Evolutionary conservation across 169 alveolate genomes (phyloP), one percentile per base, ranked within the genome.

Genomic region (Sarcocystis neurona): DNA sequence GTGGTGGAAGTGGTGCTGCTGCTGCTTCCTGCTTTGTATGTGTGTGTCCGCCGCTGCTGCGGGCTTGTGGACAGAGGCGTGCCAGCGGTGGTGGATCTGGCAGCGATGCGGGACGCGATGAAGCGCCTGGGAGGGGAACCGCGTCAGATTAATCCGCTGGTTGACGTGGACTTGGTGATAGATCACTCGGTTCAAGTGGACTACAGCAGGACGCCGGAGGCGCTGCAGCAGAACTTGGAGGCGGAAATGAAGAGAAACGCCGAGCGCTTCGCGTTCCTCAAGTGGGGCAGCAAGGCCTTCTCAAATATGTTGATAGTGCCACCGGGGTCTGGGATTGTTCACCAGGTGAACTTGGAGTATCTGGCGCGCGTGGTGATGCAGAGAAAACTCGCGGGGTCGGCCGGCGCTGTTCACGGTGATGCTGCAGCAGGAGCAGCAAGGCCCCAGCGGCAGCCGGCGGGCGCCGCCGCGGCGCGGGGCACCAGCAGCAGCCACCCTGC

Each of bases 291-390:
- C 91, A 96, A 94, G 80, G 98, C 99, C 79, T 97, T 98, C 94
- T 86, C 96, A 72, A 97, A 97, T 94, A 96, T 98, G 93, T 92
- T 94, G 66, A 98, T 98, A 75, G 98, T 98, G 41, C 99, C 99
- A 23, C 99, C 99, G 30, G 99, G 99, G 20, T 95, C 98, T 30
- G 99, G 99, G 2, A 98, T 98, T 88, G 99, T 98, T 58, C 99
- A 98, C 94, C 98, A 98, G 92, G 92, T 91, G 82, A 94, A 98
- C 94, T 89, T 97, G 90, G 97, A 94, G 94, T 96, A 95, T 85
- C 88, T 96, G 79, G 98, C 98, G 15, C 95, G 97, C 60, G 96
- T 95, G 46, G 95, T 95, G 68, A 94, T 96, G 88, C 95, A 92
- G 46, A 91, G 88, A 37, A n/a, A n/a, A n/a, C n/a, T n/a, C n/a